Base-by-base conservation (phyloP, 2,329 filamentous ascomycete species). In the Nemania bipapillata region DNA sequence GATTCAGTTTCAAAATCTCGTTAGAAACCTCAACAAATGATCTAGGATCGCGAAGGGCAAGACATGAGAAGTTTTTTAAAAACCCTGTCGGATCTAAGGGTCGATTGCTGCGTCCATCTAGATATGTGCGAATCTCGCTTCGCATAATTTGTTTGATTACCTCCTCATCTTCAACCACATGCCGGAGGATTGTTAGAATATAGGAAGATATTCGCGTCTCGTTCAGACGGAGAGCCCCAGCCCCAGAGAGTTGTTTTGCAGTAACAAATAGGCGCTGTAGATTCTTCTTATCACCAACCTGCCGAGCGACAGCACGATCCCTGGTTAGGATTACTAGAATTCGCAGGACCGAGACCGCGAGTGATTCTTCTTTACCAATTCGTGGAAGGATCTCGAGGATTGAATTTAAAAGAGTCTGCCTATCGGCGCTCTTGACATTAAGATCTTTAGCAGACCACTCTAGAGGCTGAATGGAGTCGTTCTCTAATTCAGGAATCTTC, bases 121-220 rank as follows among this genome's bases (percentile, higher is more conserved):
- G 92, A 75, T 88, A 90, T n/a, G 87, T 83, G 71, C 90, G 89
- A 74, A 99, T 96, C 78, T 98, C 95, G 30, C 90, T 91, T 59
- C 91, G 88, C 92, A 99, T 97, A 68, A 97, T 90, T 77, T 97
- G 93, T 72, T 92, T 93, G 68, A 98, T 87, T 1, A 91, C 96
- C 20, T 94, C 91, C 57, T 97, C 93, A 76, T 99, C 96, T 80
- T 99, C 96, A 62, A 98, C 89, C 72, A 99, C 91, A 77, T 99
- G 96, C 47, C 96, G 90, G 50, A 99, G 83, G 60, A 97, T 91
- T 12, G 95, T 87, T 86, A 98, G 91, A 75, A 97, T 91, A 65
- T 91, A 87, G 24, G 84, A 79, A 2, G 84, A 83, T 45, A 88
- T 81, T 61, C 83, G 83, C 1, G 82, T 84, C 47, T 86, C 84